Evolutionary conservation across 2,329 filamentous ascomycete species (phyloP).

Genomic region (Cytospora paraplurivora): DNA sequence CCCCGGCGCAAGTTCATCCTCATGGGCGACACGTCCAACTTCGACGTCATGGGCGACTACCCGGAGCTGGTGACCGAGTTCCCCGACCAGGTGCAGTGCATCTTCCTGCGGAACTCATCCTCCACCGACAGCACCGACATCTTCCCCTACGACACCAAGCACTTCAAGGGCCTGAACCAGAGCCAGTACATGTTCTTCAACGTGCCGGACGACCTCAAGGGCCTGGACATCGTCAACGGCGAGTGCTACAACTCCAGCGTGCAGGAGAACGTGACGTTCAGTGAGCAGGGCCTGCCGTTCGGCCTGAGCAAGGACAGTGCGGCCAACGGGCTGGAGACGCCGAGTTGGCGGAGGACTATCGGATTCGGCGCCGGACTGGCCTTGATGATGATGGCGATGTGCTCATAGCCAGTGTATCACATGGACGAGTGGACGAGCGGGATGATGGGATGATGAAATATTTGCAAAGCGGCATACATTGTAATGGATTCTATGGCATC

Average conservation of each 20-base stretch:
- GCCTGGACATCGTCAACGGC: slow-evolving; percentile 67
- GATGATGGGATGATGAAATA: no score
- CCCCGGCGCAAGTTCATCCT: slow-evolving; percentile 75
- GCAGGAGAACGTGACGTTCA: slow-evolving; percentile 71
- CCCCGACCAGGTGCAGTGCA: slow-evolving; percentile 74
- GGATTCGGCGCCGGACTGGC: slow-evolving; percentile 28
- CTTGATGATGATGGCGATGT: slow-evolving; percentile 29
- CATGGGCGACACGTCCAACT: slow-evolving; percentile 75
- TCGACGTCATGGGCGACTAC: slow-evolving; percentile 71
- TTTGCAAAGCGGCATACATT: no score
- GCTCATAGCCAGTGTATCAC: slow-evolving; percentile 11
- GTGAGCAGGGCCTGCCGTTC: slow-evolving; percentile 60
- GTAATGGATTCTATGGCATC: no score
- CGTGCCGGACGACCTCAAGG: slow-evolving; percentile 67
- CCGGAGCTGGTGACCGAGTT: slow-evolving; percentile 64
- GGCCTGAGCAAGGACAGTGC: slow-evolving; percentile 39
- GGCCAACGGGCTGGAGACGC: slow-evolving; percentile 33
- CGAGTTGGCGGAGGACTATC: slow-evolving; percentile 28
- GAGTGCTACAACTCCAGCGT: slow-evolving; percentile 68
- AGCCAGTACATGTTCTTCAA: slow-evolving; percentile 79
- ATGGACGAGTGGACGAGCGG: no score
- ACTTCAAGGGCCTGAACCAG: slow-evolving; percentile 68
- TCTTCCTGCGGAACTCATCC: slow-evolving; percentile 66
- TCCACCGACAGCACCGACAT: slow-evolving; percentile 64
- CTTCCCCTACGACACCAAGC: slow-evolving; percentile 75